Evolutionary conservation across 345 rosid genomes (phyloP).

Genomic region (Chamaenerion angustifolium): DNA sequence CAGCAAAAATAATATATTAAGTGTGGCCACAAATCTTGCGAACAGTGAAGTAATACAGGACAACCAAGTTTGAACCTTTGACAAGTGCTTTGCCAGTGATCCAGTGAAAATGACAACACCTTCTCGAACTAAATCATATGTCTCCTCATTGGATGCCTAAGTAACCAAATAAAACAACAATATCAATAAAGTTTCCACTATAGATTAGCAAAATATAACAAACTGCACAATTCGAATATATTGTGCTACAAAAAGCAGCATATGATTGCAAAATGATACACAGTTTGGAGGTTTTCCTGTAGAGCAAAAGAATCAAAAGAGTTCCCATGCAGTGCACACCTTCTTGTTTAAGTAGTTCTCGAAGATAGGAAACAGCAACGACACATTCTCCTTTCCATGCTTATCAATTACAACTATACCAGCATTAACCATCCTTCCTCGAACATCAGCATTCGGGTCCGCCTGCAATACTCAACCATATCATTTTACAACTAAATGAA

Average conservation of each 20-base stretch:
- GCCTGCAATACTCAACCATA: conserved; percentile 41
- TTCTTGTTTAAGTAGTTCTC: conserved; percentile 88
- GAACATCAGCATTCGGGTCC: conserved; percentile 92
- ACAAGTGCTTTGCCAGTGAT: conserved; percentile 86
- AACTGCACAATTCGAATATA: no score
- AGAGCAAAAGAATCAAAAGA: not conserved
- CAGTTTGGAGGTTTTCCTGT: not conserved
- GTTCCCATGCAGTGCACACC: conserved; percentile 23
- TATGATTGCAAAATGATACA: not conserved
- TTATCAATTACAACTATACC: conserved; percentile 86
- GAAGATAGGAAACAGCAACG: conserved; percentile 84
- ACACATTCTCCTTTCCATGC: conserved; percentile 84
- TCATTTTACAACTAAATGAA: not conserved
- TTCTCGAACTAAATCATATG: conserved; percentile 91
- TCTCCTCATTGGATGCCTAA: conserved; percentile 86
- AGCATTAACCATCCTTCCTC: conserved; percentile 96
- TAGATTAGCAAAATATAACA: not conserved
- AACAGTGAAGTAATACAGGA: conserved; percentile 1
- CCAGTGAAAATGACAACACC: conserved; percentile 97
- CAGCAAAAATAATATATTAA: not conserved
- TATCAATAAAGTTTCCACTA: not conserved
- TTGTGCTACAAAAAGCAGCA: no score
- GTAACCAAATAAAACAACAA: conserved; percentile 1
- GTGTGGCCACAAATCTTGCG: not conserved
- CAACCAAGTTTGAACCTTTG: conserved; percentile 37